Conservation (phyloP, 75 land plant species). For the Cunninghamia lanceolata region DNA sequence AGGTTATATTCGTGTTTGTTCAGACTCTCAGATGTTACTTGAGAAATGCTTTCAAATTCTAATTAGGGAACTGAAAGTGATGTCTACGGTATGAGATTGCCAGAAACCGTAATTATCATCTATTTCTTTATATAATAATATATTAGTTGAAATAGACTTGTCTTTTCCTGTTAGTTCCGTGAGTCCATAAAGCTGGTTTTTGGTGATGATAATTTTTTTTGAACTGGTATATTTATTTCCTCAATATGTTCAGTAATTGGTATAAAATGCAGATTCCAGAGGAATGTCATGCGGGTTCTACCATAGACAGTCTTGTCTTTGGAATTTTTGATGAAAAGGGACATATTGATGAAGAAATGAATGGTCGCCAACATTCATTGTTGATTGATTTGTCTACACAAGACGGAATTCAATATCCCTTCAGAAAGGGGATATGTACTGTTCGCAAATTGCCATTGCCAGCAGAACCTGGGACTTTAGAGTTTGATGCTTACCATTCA, state of each 20-base stretch:
- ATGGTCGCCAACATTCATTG: conserved; percentile 41
- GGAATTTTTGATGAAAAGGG: conserved; percentile 49
- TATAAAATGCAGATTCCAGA: conserved; percentile 34
- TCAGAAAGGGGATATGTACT: conserved; percentile 39
- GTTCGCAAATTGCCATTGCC: conserved; percentile 46
- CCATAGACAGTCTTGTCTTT: conserved; percentile 43
- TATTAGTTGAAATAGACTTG: background rate
- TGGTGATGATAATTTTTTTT: background rate
- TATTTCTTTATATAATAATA: background rate
- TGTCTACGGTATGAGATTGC: conserved; percentile 22
- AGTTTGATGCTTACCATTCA: conserved; percentile 41
- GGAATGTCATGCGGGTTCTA: conserved; percentile 31
- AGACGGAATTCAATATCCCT: conserved; percentile 27
- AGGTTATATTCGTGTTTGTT: conserved; percentile 8
- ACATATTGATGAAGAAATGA: conserved; percentile 35
- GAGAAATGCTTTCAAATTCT: conserved; percentile 22
- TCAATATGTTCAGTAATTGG: background rate
- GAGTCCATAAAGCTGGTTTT: background rate
- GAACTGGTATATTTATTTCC: background rate
- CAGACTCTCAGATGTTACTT: background rate
- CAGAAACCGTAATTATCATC: background rate
- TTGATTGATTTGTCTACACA: conserved; percentile 16
- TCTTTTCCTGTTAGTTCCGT: background rate
- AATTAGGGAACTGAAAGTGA: conserved; percentile 24
- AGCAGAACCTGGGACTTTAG: conserved; percentile 26